Evolutionary conservation across 2,329 filamentous ascomycete genomes (phyloP).

Genomic region (Fusarium verticillioides): DNA sequence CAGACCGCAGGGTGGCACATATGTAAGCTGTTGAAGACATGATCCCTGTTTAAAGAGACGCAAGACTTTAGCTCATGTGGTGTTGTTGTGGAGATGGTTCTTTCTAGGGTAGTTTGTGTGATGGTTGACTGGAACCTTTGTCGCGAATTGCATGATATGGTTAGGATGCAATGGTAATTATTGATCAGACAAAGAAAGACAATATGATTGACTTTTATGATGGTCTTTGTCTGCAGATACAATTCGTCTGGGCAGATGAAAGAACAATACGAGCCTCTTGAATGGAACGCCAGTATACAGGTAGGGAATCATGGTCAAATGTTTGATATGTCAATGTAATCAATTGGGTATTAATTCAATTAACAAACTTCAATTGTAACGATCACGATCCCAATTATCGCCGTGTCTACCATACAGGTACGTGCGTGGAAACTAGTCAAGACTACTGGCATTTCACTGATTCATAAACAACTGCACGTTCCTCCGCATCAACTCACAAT

Average conservation of each 20-base stretch:
- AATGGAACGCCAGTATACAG: not conserved
- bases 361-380: not conserved
- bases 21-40: slow-evolving; percentile 16
- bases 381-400: slow-evolving; percentile 28
- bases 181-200: not conserved
- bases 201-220: not conserved
- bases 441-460: slow-evolving; percentile 37
- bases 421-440: slow-evolving; percentile 19
- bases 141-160: not conserved
- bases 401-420: slow-evolving; percentile 20
- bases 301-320: not conserved
- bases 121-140: not conserved
- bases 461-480: slow-evolving; percentile 26
- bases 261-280: too few relatives aligned
- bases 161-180: not conserved
- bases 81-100: slow-evolving; percentile 9
- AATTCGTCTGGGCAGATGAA: too few relatives aligned
- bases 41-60: slow-evolving; percentile 9
- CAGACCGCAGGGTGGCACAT: slow-evolving; percentile 11
- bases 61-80: not conserved
- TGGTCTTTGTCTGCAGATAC: not conserved
- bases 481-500: slow-evolving; percentile 1
- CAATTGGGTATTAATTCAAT: not conserved
- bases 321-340: not conserved
- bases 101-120: slow-evolving; percentile 8